Base-by-base conservation (phyloP, 306 rosid species). In the Prinsepia uniflora region DNA sequence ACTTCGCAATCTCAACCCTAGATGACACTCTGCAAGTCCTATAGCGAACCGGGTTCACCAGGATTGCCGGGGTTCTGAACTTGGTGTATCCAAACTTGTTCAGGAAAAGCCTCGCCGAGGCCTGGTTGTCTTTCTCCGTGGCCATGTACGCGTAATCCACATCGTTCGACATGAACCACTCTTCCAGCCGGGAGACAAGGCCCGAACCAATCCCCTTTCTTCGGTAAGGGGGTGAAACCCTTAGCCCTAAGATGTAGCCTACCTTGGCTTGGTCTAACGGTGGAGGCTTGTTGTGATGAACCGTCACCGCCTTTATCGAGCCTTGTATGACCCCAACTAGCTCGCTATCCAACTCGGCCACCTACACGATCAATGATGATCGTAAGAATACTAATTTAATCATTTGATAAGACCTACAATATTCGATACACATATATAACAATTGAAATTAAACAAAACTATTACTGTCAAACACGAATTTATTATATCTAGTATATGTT, bases 311-410 rank as follows among this genome's bases (percentile, higher is more conserved):
- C 76, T 93, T 93, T 73, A 90, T 83, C 6, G 97, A 88, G 61
- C 97, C 97, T 81, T 88, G 98, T 74, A 93, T 85, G 47, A 86
- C 90, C 20, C 98, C 98, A 75, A 90, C 90, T 63, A 93, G 55
- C 74, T 88, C 90, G 42, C 81, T 80, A 17, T 78, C 78, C 83
- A 84, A 68, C 75, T 93, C 91, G 8, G 97, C 98, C 18, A 93
- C 93, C 97, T 90, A 67, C 20, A 65, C 76, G 43, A 73, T 7
- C 43, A n/a, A 24, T 24, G 30, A 71, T 65, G 58, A 8, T 40
- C 8, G 14, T 50, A 8, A 50, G 8, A 50, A 50, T 6, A 50
- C 20, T 50, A 44, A 43, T 10, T 43, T 17, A 10, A 53, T 53
- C 24, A n/a, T 40, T 68, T 18, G 49, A 53, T 41, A 68, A 54